phyloP scores from a whole-genome alignment of 2,329 filamentous ascomycete genomes.

The Seiridium cupressi region DNA sequence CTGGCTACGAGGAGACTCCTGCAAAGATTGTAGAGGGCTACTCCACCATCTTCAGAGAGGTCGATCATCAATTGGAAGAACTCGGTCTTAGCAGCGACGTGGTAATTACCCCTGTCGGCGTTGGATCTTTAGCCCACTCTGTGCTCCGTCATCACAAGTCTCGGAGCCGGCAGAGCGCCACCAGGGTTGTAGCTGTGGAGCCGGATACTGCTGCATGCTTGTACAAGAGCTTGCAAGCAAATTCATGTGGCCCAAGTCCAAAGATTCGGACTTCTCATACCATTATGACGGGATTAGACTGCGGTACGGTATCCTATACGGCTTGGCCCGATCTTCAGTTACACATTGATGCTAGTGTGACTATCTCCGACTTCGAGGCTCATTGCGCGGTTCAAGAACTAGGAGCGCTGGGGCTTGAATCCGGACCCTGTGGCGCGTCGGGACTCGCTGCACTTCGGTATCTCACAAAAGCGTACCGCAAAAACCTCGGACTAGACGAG shows the following conservation, averaged over 20 bases:
- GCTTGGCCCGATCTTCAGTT: slow-evolving; percentile 61
- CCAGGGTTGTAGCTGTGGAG: slow-evolving; percentile 65
- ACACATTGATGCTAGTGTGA: slow-evolving; percentile 59
- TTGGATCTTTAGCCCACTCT: slow-evolving; percentile 70
- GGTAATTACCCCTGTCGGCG: slow-evolving; percentile 66
- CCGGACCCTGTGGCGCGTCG: slow-evolving; percentile 37
- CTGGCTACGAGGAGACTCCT: slow-evolving; percentile 65
- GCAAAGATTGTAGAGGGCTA: slow-evolving; percentile 72
- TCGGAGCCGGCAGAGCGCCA: slow-evolving; percentile 8
- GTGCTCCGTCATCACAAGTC: slow-evolving; percentile 64
- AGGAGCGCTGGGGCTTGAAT: slow-evolving; percentile 22
- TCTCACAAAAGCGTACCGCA: slow-evolving; percentile 33
- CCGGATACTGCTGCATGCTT: slow-evolving; percentile 63
- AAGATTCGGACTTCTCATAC: slow-evolving; percentile 56
- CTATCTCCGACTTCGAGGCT: slow-evolving; percentile 60
- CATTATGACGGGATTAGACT: slow-evolving; percentile 75
- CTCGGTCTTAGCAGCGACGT: slow-evolving; percentile 39
- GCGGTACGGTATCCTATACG: slow-evolving; percentile 63
- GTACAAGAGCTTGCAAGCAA: slow-evolving; percentile 48
- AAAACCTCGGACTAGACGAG: slow-evolving; percentile 33
- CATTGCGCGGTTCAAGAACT: slow-evolving; percentile 59
- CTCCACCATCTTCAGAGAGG: slow-evolving; percentile 67
- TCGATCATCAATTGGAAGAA: slow-evolving; percentile 57
- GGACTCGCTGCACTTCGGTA: slow-evolving; percentile 52
- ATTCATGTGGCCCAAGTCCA: slow-evolving; percentile 36